Percentiles rank a stretch among this genome's conserved stretches.
These are phyloP conservation scores for Leccinum pseudoinsigne DNA, from an alignment of 1,284 basidiomycete species.

Conservation along the genomic window DNA sequence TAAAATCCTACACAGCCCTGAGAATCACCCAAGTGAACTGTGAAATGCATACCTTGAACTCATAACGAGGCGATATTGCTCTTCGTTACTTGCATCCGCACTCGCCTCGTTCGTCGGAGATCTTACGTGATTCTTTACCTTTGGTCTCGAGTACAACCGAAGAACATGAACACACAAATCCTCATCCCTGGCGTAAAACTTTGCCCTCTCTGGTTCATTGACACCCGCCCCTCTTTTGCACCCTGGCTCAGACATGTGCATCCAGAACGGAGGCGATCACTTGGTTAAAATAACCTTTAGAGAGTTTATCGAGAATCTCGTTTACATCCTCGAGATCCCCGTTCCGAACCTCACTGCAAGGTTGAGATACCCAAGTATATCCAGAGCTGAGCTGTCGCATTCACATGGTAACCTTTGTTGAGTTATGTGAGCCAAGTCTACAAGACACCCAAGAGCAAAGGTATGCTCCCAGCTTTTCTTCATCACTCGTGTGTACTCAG, in stretches of 20 bases:
- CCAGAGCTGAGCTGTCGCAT: slow-evolving; percentile 93
- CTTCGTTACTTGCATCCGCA: slow-evolving; percentile 52
- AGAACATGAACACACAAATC: slow-evolving; percentile 76
- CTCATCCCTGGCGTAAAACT: slow-evolving; percentile 79
- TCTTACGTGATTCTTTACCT: slow-evolving; percentile 48
- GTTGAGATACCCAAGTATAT: slow-evolving; percentile 76
- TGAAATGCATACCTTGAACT: slow-evolving; percentile 64
- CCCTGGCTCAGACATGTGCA: slow-evolving; percentile 79
- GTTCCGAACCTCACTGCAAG: slow-evolving; percentile 83
- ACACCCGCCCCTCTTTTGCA: slow-evolving; percentile 14
- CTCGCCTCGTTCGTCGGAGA: slow-evolving; percentile 45
- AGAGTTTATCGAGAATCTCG: slow-evolving; percentile 93
- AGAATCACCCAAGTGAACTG: slow-evolving; percentile 52
- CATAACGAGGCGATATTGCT: slow-evolving; percentile 54
- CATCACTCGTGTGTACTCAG: slow-evolving; percentile 4
- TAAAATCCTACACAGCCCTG: slow-evolving; percentile 12
- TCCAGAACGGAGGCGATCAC: slow-evolving; percentile 97
- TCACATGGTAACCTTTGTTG: slow-evolving; percentile 79
- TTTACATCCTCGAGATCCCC: slow-evolving; percentile 77
- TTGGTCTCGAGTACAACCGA: slow-evolving; percentile 17
- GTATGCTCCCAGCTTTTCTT: slow-evolving; percentile 18
- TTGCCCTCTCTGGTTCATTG: background rate
- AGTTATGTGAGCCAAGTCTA: slow-evolving; percentile 80
- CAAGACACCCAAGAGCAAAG: slow-evolving; percentile 56
- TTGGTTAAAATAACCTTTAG: slow-evolving; percentile 80